A percentile compares a stretch with the other conserved stretches of the same genome.
Conservation (phyloP, 805 yeast genomes). For the Yamadazyma philogaea region DNA sequence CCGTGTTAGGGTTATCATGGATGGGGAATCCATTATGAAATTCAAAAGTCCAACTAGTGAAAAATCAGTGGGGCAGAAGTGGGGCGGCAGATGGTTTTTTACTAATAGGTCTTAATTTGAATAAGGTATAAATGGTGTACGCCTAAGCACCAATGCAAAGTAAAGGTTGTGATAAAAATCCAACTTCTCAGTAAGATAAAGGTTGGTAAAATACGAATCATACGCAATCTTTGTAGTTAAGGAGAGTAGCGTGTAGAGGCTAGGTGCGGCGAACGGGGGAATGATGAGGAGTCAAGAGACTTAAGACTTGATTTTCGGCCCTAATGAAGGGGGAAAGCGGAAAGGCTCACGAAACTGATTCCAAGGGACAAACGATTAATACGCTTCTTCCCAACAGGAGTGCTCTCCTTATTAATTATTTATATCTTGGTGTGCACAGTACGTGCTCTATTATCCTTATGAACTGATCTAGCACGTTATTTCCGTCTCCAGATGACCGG, state of each 20-base stretch:
- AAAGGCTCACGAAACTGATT: too few species aligned
- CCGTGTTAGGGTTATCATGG: slow-evolving; percentile 1
- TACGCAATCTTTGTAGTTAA: not conserved
- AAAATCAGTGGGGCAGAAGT: not conserved
- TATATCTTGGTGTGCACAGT: too few species aligned
- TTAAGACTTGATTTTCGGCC: not conserved
- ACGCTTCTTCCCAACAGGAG: too few species aligned
- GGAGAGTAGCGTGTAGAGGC: not conserved
- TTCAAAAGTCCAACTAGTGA: too few species aligned
- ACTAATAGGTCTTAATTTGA: too few species aligned
- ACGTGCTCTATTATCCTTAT: too few species aligned
- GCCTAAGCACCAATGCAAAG: too few species aligned
- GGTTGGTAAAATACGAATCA: not conserved
- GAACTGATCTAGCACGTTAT: not conserved
- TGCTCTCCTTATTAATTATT: too few species aligned
- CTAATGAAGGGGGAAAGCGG: not conserved
- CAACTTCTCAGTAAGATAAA: not conserved
- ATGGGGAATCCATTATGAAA: slow-evolving; percentile 4
- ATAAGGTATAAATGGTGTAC: too few species aligned
- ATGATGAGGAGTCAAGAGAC: not conserved
- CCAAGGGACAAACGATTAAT: too few species aligned
- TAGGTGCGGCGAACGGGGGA: not conserved
- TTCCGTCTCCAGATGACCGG: not conserved
- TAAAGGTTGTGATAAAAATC: not conserved
- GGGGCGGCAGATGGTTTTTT: not conserved